Conservation (phyloP, 1,284 basidiomycete genomes). For the Marasmius sp. region DNA sequence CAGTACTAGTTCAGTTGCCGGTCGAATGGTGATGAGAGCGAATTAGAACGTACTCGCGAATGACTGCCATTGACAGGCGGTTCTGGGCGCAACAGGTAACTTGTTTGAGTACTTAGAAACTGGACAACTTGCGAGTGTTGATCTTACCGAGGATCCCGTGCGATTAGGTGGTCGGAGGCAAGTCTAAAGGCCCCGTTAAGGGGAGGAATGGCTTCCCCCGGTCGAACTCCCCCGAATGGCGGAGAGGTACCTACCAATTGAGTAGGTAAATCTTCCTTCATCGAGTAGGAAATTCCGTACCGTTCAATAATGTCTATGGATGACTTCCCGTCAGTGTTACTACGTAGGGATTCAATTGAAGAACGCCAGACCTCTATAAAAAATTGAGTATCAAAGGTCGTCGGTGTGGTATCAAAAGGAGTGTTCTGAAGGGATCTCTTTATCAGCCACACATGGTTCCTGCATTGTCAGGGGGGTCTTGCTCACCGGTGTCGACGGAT, state of each 20-base stretch:
- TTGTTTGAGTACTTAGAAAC: conserved; percentile 5
- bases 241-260: conserved; percentile 32
- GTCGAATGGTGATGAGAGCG: background rate
- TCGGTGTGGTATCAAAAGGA: conserved; percentile 33
- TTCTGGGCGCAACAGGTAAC: conserved; percentile 19
- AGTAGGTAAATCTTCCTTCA: background rate
- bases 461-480: no score
- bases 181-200: conserved; percentile 33
- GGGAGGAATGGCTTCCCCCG: conserved; percentile 28
- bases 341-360: no score
- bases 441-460: no score
- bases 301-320: background rate
- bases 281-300: background rate
- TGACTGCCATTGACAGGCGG: conserved; percentile 37
- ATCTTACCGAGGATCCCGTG: background rate
- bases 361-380: conserved; percentile 31
- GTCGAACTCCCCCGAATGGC: conserved; percentile 26
- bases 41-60: conserved; percentile 22
- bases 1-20: no score
- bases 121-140: no score
- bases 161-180: conserved; percentile 27
- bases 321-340: no score
- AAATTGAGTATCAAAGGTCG: conserved; percentile 39
- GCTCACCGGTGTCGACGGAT: background rate
- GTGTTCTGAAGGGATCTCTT: background rate